Evolutionary conservation across 352 stramenopile genomes (phyloP).

Genomic region (Phytophthora tentaculata): DNA sequence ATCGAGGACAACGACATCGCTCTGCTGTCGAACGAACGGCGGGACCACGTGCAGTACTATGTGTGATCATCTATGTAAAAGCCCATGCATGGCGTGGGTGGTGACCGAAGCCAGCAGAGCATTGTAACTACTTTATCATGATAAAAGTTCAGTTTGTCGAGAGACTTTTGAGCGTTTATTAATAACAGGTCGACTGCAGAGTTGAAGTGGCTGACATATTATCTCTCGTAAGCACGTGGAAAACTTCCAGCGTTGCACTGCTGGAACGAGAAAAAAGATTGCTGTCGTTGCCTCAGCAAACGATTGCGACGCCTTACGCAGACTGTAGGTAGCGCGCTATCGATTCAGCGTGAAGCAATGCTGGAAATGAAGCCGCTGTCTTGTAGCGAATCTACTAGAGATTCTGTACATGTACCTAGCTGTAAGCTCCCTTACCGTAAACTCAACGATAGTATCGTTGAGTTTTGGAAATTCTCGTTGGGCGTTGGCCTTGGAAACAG

Average conservation of each 20-base stretch:
- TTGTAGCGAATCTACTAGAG: not conserved
- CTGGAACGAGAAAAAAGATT: not conserved
- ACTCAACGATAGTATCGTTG: too few relatives aligned
- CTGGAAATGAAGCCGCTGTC: not conserved
- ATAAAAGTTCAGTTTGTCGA: too few relatives aligned
- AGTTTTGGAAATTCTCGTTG: too few relatives aligned
- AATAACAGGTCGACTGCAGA: not conserved
- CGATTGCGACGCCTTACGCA: not conserved
- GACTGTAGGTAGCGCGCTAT: not conserved
- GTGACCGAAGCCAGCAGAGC: not conserved
- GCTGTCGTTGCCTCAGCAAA: conserved; percentile 12
- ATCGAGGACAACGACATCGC: conserved; percentile 36
- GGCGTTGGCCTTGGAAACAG: too few relatives aligned
- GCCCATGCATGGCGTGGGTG: conserved; percentile 7
- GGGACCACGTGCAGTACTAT: conserved; percentile 29
- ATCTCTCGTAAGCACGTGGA: not conserved
- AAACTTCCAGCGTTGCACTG: not conserved
- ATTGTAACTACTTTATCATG: conserved; percentile 17
- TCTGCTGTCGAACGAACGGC: conserved; percentile 29
- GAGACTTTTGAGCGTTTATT: too few relatives aligned
- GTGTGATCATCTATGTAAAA: conserved; percentile 15
- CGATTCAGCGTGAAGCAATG: not conserved
- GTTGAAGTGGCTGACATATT: not conserved
- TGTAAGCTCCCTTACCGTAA: too few relatives aligned
- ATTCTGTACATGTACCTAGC: too few relatives aligned